These are phyloP conservation scores for Antitrichia curtipendula DNA, from an alignment of 225 moss, liverwort and hornwort species.

Conservation along the genomic window DNA sequence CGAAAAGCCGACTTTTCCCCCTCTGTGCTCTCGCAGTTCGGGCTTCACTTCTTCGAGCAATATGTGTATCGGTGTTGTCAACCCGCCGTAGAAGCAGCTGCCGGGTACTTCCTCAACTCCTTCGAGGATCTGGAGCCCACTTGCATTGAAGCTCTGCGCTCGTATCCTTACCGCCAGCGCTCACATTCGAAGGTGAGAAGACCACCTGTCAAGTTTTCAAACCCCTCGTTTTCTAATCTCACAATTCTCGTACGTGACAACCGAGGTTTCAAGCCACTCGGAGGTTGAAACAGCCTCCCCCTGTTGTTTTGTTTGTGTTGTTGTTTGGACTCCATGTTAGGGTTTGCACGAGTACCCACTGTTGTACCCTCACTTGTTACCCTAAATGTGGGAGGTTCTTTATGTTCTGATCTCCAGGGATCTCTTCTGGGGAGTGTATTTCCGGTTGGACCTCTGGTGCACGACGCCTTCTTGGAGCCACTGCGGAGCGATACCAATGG, in stretches of 20 bases:
- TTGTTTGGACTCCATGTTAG: too few relatives aligned
- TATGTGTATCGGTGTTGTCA: background rate
- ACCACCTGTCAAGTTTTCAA: background rate
- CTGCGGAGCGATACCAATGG: background rate
- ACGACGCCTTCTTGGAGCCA: background rate
- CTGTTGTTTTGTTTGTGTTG: background rate
- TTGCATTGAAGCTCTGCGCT: constrained; percentile 5
- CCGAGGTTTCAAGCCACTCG: too few relatives aligned
- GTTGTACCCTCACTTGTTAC: background rate
- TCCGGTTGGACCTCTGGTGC: constrained; percentile 17
- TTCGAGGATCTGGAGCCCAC: constrained; percentile 18
- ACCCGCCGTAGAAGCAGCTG: background rate
- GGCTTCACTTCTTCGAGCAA: background rate
- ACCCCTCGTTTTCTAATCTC: background rate
- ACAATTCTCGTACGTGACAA: background rate
- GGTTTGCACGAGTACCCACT: background rate
- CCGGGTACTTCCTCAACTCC: constrained; percentile 5
- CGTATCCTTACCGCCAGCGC: background rate
- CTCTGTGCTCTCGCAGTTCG: background rate
- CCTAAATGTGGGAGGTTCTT: background rate
- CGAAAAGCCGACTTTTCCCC: background rate
- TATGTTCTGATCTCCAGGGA: background rate
- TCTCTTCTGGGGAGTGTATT: background rate
- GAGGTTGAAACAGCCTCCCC: background rate
- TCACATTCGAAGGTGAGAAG: background rate